Base-by-base conservation (phyloP, 805 yeast species). In the Candida insectorum region DNA sequence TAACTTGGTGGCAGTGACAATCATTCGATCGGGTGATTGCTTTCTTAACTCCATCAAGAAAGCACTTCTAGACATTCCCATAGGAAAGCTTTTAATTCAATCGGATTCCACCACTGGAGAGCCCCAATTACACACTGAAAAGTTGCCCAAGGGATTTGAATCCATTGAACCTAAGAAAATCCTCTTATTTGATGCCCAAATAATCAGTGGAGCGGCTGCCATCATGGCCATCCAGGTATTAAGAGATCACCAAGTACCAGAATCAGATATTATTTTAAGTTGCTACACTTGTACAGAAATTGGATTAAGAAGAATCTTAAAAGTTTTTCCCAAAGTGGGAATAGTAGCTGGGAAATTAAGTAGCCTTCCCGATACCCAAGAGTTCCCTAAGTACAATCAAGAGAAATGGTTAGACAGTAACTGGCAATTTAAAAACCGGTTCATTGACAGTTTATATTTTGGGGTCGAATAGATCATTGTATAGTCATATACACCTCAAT, bases 191-290 rank as follows among this genome's bases (percentile, higher is more conserved):
- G 97, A 91, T 52, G 86, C 95, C 0, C 96, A 91, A 54, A 69
- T 87, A 30, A 81, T 86, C 20, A 80, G 95, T 19, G 98, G 97
- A 2, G 95, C 96, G 0, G 95, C 95, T 0, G 81, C 89, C 2
- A 83, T 87, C 26, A 93, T 91, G 97, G 95, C 97, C 0, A 76
- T 86, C 28, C 93, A 87, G 48, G 88, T 91, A 3, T 62, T 91
- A 30, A 46, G 85, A 11, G 97, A 91, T 51, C 94, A 91, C 52
- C 83, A 81, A 5, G 81, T 86, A 15, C 47, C 55, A 6, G 71
- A 74, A 30, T 61, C 69, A 19, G 73, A 83, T 43, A 82, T 93
- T 15, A 72, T 80, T 2, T 66, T 88, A 34, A 78, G 87, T 9
- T 63, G 81, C 4, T 85, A 84, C 49, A 56, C 82, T 33, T 84